Conservation (phyloP, 805 yeast species). For the Sugiyamaella mastotermitis region DNA sequence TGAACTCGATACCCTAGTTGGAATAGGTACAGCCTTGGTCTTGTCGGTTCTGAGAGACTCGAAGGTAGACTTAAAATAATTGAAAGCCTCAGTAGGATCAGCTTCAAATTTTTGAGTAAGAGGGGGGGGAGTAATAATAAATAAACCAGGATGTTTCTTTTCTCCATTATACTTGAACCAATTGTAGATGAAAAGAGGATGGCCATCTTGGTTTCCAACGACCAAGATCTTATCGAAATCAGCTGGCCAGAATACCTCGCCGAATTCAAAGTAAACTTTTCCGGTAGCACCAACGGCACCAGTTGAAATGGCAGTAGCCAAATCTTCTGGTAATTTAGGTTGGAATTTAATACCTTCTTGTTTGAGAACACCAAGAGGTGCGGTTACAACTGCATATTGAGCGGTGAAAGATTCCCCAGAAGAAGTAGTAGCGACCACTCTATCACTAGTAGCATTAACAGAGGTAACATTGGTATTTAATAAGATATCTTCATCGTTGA, state of each 20-base stretch:
- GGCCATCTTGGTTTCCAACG: slow-evolving; percentile 35
- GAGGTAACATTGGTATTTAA: slow-evolving; percentile 38
- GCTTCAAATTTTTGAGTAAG: slow-evolving; percentile 52
- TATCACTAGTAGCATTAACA: slow-evolving; percentile 31
- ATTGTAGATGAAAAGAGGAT: slow-evolving; percentile 60
- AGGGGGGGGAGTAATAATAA: slow-evolving; percentile 65
- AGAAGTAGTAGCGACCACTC: slow-evolving; percentile 23
- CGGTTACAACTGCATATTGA: slow-evolving; percentile 63
- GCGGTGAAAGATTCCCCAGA: slow-evolving; percentile 29
- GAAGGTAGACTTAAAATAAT: slow-evolving; percentile 48
- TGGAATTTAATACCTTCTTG: slow-evolving; percentile 42
- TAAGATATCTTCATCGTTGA: slow-evolving; percentile 29
- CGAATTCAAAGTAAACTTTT: slow-evolving; percentile 66
- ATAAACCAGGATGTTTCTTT: slow-evolving; percentile 43
- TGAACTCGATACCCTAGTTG: slow-evolving; percentile 38
- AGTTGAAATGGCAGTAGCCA: slow-evolving; percentile 36
- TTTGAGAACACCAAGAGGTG: slow-evolving; percentile 69
- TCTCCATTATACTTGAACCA: slow-evolving; percentile 37
- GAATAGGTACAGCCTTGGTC: slow-evolving; percentile 31
- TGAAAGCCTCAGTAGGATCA: slow-evolving; percentile 51
- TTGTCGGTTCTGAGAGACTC: slow-evolving; percentile 25
- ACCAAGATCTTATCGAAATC: slow-evolving; percentile 42
- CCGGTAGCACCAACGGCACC: slow-evolving; percentile 67
- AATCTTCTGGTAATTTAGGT: slow-evolving; percentile 45
- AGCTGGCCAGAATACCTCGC: slow-evolving; percentile 53